A percentile compares a stretch with the other conserved stretches of the same genome.
These are phyloP conservation scores for Bromus sterilis DNA, from an alignment of 176 grass and related monocot species.

Conservation along the genomic window DNA sequence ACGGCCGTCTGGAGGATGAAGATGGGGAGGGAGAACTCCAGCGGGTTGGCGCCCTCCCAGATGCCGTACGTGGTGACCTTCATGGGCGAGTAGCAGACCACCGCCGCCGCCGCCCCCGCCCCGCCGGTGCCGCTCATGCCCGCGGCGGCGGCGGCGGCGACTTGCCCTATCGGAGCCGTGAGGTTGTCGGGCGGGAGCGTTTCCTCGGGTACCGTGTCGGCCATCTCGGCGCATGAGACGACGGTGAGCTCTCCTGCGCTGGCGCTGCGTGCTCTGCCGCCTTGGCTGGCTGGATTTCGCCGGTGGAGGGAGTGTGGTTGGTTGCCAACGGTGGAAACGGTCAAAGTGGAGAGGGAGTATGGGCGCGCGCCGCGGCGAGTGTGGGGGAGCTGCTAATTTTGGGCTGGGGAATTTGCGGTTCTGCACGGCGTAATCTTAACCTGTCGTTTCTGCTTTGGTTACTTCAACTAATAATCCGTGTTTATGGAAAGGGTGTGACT, in stretches of 20 bases:
- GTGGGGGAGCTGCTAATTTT: slow-evolving; percentile 7
- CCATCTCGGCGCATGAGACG: slow-evolving; percentile 21
- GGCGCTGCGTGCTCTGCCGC: background rate
- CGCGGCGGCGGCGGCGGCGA: no score
- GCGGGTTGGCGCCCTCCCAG: slow-evolving; percentile 47
- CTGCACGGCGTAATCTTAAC: background rate
- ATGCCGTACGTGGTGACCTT: slow-evolving; percentile 53
- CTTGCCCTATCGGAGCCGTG: background rate
- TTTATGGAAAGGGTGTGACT: no score
- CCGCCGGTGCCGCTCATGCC: background rate
- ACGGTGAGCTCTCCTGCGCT: background rate
- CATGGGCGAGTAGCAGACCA: slow-evolving; percentile 61
- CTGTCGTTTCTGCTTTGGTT: background rate
- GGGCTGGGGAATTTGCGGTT: slow-evolving; percentile 8
- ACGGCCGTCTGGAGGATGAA: slow-evolving; percentile 54
- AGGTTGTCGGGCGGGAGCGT: slow-evolving; percentile 8
- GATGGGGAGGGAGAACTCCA: slow-evolving; percentile 56
- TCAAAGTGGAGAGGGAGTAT: slow-evolving; percentile 3
- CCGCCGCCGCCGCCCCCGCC: slow-evolving; percentile 1
- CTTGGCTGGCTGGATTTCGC: background rate
- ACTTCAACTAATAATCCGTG: no score
- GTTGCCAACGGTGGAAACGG: background rate
- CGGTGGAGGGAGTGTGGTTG: background rate
- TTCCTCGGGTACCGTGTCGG: background rate
- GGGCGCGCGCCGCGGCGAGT: background rate